Conservation (phyloP, 176 grass and related monocot species). For the Saccharum spontaneum region DNA sequence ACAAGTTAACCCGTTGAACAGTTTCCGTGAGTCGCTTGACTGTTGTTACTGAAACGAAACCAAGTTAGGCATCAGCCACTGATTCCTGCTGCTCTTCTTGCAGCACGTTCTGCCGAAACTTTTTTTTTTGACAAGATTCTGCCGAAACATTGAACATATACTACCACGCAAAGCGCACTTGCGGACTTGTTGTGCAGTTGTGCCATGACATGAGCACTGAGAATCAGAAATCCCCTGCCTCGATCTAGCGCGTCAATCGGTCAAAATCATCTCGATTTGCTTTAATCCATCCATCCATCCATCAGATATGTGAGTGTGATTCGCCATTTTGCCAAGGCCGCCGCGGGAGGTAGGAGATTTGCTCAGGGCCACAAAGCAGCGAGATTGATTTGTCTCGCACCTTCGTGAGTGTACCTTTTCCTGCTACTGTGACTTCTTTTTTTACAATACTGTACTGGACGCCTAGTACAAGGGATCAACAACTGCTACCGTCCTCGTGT, state of each 20-base stretch:
- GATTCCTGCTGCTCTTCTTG: too few relatives aligned
- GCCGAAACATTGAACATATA: background rate
- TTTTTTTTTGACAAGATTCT: too few relatives aligned
- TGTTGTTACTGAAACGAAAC: background rate
- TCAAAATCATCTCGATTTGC: conserved; percentile 11
- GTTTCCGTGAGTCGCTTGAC: background rate
- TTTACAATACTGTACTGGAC: too few relatives aligned
- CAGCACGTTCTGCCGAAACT: too few relatives aligned
- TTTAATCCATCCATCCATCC: too few relatives aligned
- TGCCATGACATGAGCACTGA: background rate
- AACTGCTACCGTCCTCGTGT: background rate
- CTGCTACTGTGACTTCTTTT: background rate
- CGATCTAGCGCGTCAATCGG: background rate
- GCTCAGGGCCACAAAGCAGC: too few relatives aligned
- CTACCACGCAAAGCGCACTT: background rate
- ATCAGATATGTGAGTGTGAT: too few relatives aligned
- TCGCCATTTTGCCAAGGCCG: too few relatives aligned
- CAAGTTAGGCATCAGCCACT: background rate
- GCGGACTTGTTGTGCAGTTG: background rate
- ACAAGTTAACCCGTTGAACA: background rate
- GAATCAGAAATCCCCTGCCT: background rate
- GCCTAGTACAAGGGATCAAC: background rate
- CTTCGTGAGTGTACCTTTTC: background rate
- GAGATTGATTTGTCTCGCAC: background rate
- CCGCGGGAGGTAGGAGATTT: background rate